Evolutionary conservation across 2,329 filamentous ascomycete genomes (phyloP).

Genomic region (Neurospora sp.): DNA sequence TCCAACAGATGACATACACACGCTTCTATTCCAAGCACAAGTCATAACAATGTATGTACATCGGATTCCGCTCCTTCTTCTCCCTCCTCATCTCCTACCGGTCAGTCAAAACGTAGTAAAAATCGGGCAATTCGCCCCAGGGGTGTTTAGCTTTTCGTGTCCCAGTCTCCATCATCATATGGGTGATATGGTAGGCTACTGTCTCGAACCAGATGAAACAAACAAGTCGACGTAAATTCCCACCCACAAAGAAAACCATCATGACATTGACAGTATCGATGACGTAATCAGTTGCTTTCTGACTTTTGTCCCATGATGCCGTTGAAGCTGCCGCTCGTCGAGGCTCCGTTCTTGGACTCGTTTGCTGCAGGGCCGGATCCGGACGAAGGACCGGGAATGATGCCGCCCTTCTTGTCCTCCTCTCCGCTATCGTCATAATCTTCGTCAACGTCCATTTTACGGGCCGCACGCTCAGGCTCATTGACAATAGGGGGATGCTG

Average conservation of each 20-base stretch:
- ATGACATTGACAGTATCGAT: background rate
- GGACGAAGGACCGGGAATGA: constrained; percentile 28
- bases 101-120: background rate
- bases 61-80: background rate
- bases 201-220: background rate
- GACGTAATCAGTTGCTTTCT: constrained; percentile 25
- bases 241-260: background rate
- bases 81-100: background rate
- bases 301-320: constrained; percentile 40
- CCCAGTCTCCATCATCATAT: background rate
- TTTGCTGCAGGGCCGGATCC: constrained; percentile 36
- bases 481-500: constrained; percentile 43
- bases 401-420: constrained; percentile 59
- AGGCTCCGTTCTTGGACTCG: constrained; percentile 41
- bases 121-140: background rate
- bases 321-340: constrained; percentile 38
- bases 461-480: constrained; percentile 73
- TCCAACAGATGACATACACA: background rate
- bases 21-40: background rate
- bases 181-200: background rate
- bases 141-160: background rate
- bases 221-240: background rate
- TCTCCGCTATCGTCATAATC: constrained; percentile 94
- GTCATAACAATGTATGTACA: background rate
- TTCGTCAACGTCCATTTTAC: constrained; percentile 96